Conservation (phyloP, 1,139 yeast genomes). For the Petasospora fabianii region DNA sequence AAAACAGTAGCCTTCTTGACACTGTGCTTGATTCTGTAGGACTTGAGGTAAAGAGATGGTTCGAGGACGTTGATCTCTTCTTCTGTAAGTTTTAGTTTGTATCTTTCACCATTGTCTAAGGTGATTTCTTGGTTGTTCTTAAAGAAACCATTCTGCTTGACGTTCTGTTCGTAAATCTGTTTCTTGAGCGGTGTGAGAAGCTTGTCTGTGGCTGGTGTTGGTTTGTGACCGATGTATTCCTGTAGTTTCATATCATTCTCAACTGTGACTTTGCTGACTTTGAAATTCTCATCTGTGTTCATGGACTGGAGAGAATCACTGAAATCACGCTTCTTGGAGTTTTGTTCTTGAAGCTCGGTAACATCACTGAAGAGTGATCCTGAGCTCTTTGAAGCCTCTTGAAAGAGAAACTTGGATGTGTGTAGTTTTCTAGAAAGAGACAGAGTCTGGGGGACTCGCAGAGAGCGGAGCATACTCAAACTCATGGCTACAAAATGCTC, state of each 20-base stretch:
- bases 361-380: conserved; percentile 26
- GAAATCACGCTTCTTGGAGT: conserved; percentile 21
- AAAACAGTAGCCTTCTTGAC: conserved; percentile 86
- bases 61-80: conserved; percentile 76
- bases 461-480: conserved; percentile 5
- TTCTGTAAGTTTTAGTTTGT: conserved; percentile 53
- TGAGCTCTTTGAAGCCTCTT: conserved; percentile 6
- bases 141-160: conserved; percentile 67
- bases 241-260: conserved; percentile 39
- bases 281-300: conserved; percentile 16
- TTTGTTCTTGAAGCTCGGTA: conserved; percentile 20
- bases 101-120: conserved; percentile 45
- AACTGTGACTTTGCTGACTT: conserved; percentile 27
- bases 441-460: conserved; percentile 2
- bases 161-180: conserved; percentile 58
- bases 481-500: not conserved
- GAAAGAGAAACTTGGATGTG: conserved; percentile 5
- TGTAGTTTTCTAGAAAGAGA: conserved; percentile 5
- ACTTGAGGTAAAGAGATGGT: conserved; percentile 76
- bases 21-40: conserved; percentile 78
- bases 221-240: conserved; percentile 38
- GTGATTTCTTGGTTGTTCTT: conserved; percentile 56
- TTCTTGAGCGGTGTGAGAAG: conserved; percentile 72
- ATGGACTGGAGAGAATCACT: conserved; percentile 25
- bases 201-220: conserved; percentile 41